A percentile compares a stretch with the other conserved stretches of the same genome.
These are phyloP conservation scores for Barbatosphaeria neglecta DNA, from an alignment of 495 filamentous ascomycete genomes.

Conservation along the genomic window DNA sequence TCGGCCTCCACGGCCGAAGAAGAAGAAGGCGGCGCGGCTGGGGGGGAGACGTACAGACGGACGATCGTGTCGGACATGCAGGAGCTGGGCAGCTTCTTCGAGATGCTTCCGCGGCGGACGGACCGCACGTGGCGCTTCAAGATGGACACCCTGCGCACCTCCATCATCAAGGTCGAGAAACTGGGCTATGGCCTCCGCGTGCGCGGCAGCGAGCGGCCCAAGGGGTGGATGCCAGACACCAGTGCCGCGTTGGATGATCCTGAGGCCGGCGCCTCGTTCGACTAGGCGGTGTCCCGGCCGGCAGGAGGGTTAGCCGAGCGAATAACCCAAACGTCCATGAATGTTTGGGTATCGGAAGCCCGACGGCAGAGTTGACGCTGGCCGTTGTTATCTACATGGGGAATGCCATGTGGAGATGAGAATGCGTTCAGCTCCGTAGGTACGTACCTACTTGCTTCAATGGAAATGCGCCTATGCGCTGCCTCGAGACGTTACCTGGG, in stretches of 20 bases:
- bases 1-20: background rate
- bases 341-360: too few relatives aligned
- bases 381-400: too few relatives aligned
- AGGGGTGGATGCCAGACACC: constrained; percentile 84
- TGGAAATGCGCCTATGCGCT: too few relatives aligned
- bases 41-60: constrained; percentile 12
- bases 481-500: too few relatives aligned
- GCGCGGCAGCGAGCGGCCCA: constrained; percentile 76
- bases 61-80: constrained; percentile 69
- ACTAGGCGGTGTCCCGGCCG: too few relatives aligned
- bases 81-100: constrained; percentile 58
- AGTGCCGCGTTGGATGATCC: background rate
- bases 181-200: constrained; percentile 79
- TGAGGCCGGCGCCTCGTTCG: too few relatives aligned
- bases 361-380: too few relatives aligned
- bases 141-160: constrained; percentile 71
- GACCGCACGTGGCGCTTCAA: constrained; percentile 55
- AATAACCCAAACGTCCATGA: too few relatives aligned
- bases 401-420: too few relatives aligned
- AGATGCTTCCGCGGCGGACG: constrained; percentile 49
- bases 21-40: constrained; percentile 14
- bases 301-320: too few relatives aligned
- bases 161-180: constrained; percentile 88
- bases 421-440: too few relatives aligned
- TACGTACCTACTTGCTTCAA: too few relatives aligned